A percentile compares a stretch with the other conserved stretches of the same genome.
phyloP scores from a whole-genome alignment of 331 rosid species.

The Cydonia oblonga region DNA sequence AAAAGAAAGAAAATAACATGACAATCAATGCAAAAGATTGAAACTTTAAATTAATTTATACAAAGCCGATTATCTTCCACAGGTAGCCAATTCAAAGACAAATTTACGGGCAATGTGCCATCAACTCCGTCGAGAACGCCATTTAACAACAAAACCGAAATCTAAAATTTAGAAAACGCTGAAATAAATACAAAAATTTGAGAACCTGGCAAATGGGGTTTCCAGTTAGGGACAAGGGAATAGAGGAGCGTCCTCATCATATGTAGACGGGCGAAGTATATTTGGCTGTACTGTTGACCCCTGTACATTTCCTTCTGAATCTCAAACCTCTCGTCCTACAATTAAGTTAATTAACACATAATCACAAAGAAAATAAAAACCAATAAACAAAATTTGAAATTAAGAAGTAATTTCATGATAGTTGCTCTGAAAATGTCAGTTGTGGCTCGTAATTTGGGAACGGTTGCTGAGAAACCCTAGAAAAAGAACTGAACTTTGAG shows the following conservation, averaged over 20 bases:
- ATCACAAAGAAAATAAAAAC: neutral
- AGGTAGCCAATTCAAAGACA: neutral
- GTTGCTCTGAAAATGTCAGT: neutral
- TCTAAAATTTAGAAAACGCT: neutral
- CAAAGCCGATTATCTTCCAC: neutral
- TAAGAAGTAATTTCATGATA: neutral
- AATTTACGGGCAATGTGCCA: neutral
- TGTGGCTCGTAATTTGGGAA: neutral
- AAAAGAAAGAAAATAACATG: neutral
- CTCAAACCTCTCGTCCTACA: constrained; percentile 53
- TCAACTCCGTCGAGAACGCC: neutral
- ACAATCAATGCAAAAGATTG: neutral
- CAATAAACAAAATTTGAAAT: neutral
- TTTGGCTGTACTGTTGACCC: constrained; percentile 89
- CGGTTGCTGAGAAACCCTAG: neutral
- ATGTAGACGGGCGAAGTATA: constrained; percentile 77
- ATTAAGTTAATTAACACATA: neutral
- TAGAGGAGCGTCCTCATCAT: constrained; percentile 69
- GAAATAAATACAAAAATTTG: neutral
- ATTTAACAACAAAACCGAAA: neutral
- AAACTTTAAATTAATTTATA: neutral
- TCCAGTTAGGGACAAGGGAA: constrained; percentile 62
- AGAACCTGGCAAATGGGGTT: constrained; percentile 60
- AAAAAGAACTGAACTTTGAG: neutral
- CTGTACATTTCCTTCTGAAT: constrained; percentile 51